A percentile compares a stretch with the other conserved stretches of the same genome.
phyloP scores from a whole-genome alignment of 306 rosid genomes.

The Betula pendula region DNA sequence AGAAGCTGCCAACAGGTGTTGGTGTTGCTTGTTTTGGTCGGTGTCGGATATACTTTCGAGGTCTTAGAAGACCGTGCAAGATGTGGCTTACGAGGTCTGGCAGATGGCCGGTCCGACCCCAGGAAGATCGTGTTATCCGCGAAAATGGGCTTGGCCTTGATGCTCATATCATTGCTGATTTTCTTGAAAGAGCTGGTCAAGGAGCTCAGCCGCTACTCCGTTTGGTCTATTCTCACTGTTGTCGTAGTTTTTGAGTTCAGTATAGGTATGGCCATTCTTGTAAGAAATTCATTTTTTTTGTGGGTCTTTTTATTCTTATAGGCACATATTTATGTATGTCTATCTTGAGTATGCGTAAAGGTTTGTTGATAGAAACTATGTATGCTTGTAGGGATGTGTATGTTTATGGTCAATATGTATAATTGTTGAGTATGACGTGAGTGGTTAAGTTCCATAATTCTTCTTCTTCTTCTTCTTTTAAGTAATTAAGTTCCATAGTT shows the following conservation, averaged over 20 bases:
- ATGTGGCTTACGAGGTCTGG: conserved; percentile 56
- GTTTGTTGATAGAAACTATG: no score
- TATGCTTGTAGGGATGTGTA: no score
- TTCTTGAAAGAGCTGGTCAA: conserved; percentile 65
- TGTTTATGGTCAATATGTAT: no score
- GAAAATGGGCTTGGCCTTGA: conserved; percentile 90
- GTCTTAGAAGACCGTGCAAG: conserved; percentile 26
- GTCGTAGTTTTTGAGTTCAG: conserved; percentile 94
- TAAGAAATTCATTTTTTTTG: neutral
- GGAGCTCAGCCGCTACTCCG: conserved; percentile 57
- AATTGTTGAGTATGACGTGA: no score
- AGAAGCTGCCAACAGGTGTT: neutral
- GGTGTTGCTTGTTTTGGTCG: conserved; percentile 45
- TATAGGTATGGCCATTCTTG: conserved; percentile 50
- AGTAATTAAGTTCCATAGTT: no score
- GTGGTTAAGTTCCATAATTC: no score
- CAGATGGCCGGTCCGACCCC: conserved; percentile 73
- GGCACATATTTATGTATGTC: no score
- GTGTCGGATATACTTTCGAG: conserved; percentile 39
- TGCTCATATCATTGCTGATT: conserved; percentile 68
- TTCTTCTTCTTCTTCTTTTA: no score
- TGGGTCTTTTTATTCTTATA: neutral
- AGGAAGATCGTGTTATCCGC: conserved; percentile 83
- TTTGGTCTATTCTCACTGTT: conserved; percentile 93
- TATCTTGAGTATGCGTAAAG: no score